Conservation (phyloP, 352 stramenopile species). For the Phytophthora cactorum region DNA sequence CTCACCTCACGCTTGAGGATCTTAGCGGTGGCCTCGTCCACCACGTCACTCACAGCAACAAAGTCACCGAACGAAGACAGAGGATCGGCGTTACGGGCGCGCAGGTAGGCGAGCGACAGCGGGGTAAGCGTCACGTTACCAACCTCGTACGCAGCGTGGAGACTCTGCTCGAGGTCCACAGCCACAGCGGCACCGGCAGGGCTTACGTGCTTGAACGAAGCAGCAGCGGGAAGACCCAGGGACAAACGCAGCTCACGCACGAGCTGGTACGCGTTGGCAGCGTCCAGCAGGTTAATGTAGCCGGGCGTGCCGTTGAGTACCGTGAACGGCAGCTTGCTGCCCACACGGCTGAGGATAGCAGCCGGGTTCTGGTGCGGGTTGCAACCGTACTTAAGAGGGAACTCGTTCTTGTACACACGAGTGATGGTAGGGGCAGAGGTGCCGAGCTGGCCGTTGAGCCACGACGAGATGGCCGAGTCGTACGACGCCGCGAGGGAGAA, state of each 20-base stretch:
- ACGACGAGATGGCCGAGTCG: conserved; percentile 97
- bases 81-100: conserved; percentile 98
- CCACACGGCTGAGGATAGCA: conserved; percentile 71
- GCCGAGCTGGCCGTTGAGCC: conserved; percentile 94
- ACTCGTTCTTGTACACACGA: conserved; percentile 96
- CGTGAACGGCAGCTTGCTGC: conserved; percentile 84
- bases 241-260: conserved; percentile 96
- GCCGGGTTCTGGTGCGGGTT: conserved; percentile 99
- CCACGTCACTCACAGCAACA: conserved; percentile 97
- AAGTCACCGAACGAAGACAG: conserved; percentile 99
- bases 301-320: conserved; percentile 94
- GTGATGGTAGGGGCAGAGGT: conserved; percentile 77
- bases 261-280: conserved; percentile 99
- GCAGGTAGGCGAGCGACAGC: conserved; percentile 97
- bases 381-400: conserved; percentile 95
- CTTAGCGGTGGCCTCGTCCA: conserved; percentile 98
- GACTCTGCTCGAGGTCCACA: conserved; percentile 94
- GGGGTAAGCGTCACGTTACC: conserved; percentile 93
- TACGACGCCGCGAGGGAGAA: conserved; percentile 92
- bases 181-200: conserved; percentile 96
- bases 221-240: conserved; percentile 93
- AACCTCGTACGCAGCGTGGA: conserved; percentile 96
- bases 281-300: conserved; percentile 99
- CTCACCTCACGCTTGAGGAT: conserved; percentile 99
- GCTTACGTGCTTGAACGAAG: conserved; percentile 99